Percentiles rank a stretch among this genome's conserved stretches.
Conservation (phyloP, 1,139 yeast genomes). For the Eremothecium cymbalariae region DNA sequence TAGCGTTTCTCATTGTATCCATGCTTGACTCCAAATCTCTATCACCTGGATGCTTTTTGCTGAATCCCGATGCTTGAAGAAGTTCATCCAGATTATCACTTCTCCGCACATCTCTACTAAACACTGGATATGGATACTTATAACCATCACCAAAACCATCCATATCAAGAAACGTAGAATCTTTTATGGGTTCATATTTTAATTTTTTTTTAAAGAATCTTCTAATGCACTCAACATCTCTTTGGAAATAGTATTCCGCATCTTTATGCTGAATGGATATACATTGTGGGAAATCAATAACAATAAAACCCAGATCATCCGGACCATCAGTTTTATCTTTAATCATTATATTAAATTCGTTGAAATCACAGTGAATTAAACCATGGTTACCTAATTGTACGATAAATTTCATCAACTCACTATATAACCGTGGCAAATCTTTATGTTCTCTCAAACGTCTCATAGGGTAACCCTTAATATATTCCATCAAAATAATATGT, state of each 20-base stretch:
- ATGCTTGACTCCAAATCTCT: slow-evolving; percentile 73
- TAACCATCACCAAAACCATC: slow-evolving; percentile 77
- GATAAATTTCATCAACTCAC: slow-evolving; percentile 78
- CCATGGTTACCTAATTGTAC: slow-evolving; percentile 82
- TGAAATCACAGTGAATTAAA: slow-evolving; percentile 92
- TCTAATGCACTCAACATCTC: slow-evolving; percentile 88
- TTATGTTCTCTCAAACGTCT: slow-evolving; percentile 64
- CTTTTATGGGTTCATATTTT: slow-evolving; percentile 59
- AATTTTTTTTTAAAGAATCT: slow-evolving; percentile 74
- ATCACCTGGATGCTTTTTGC: slow-evolving; percentile 56
- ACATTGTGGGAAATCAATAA: slow-evolving; percentile 98
- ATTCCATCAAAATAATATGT: slow-evolving; percentile 88
- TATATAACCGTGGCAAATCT: slow-evolving; percentile 62
- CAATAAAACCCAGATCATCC: slow-evolving; percentile 62
- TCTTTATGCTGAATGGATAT: slow-evolving; percentile 85
- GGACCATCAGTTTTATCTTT: slow-evolving; percentile 49
- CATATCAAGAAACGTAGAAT: slow-evolving; percentile 59
- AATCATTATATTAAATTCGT: slow-evolving; percentile 91
- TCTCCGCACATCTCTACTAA: slow-evolving; percentile 66
- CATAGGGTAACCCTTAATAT: slow-evolving; percentile 85
- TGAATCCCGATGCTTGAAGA: slow-evolving; percentile 88
- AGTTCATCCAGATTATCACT: slow-evolving; percentile 63
- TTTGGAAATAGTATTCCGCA: slow-evolving; percentile 76
- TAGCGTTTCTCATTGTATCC: slow-evolving; percentile 48
- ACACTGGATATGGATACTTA: slow-evolving; percentile 71